Conservation (phyloP, 305 asterid genomes). For the Rubia tinctorum region DNA sequence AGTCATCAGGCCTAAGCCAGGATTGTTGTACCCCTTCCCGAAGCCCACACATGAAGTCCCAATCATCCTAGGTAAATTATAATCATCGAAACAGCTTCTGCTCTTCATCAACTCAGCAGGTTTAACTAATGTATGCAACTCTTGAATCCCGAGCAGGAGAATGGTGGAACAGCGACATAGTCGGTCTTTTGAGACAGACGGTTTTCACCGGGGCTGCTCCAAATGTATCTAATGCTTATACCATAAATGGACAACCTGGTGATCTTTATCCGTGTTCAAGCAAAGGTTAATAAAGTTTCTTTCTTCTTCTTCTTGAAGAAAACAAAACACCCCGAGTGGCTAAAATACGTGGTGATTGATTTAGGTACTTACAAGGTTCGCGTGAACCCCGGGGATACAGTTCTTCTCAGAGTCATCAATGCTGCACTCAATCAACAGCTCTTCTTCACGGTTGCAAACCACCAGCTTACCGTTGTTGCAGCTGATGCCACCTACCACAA, state of each 20-base stretch:
- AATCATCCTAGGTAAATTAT: constrained; percentile 19
- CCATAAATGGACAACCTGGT: constrained; percentile 35
- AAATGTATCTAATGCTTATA: constrained; percentile 28
- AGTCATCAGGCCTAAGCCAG: constrained; percentile 23
- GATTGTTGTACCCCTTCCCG: constrained; percentile 24
- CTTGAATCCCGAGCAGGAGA: constrained; percentile 14
- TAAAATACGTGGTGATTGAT: constrained; percentile 1
- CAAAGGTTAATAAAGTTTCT: constrained; percentile 11
- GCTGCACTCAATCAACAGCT: constrained; percentile 30
- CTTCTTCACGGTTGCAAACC: constrained; percentile 64
- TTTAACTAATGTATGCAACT: background rate
- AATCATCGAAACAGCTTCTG: background rate
- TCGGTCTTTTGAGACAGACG: constrained; percentile 22
- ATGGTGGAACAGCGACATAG: constrained; percentile 23
- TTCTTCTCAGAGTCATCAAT: constrained; percentile 26
- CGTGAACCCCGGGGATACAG: constrained; percentile 20
- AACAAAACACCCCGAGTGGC: background rate
- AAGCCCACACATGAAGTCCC: constrained; percentile 25
- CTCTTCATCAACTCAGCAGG: constrained; percentile 1
- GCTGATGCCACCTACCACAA: constrained; percentile 64
- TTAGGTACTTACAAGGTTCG: constrained; percentile 18
- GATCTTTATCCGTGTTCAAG: constrained; percentile 26
- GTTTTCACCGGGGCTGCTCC: constrained; percentile 25
- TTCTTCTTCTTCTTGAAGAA: background rate
- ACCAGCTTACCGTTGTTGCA: constrained; percentile 63